phyloP scores from a whole-genome alignment of 768 basidiomycete genomes.

The Tulasnella sp. region DNA sequence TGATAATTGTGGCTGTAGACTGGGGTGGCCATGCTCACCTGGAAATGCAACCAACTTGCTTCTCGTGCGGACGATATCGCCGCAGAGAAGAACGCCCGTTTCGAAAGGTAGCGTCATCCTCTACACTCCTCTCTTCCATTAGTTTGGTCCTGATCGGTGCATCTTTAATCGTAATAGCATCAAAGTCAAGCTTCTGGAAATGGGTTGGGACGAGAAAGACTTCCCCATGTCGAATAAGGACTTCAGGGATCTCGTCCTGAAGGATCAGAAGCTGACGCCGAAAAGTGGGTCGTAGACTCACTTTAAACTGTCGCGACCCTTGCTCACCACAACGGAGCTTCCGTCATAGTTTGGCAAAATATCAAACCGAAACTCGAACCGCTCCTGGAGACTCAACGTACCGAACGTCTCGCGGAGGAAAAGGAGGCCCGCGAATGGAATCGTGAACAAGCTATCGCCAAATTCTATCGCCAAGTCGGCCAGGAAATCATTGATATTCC shows the following conservation, averaged over 20 bases:
- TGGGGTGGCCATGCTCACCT: not conserved
- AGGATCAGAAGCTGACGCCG: not conserved
- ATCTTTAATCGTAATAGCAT: not conserved
- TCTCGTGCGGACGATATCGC: not conserved
- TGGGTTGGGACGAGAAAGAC: not conserved
- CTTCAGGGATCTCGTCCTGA: not conserved
- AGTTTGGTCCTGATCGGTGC: too few relatives aligned
- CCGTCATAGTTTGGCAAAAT: not conserved
- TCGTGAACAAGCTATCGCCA: not conserved
- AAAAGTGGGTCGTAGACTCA: not conserved
- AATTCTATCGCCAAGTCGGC: not conserved
- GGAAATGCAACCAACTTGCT: not conserved
- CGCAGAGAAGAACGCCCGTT: not conserved
- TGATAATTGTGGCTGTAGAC: not conserved
- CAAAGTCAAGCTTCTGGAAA: not conserved
- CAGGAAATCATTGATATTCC: not conserved
- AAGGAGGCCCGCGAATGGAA: not conserved
- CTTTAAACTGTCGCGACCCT: not conserved
- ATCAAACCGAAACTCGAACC: not conserved
- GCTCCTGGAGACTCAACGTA: not conserved
- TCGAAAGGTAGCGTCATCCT: not conserved
- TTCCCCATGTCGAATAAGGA: not conserved
- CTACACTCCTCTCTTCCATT: too few relatives aligned
- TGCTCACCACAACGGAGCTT: not conserved
- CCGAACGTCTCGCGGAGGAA: not conserved